These are phyloP conservation scores for Beauveria varroae DNA, from an alignment of 2,329 filamentous ascomycete species.

Conservation along the genomic window DNA sequence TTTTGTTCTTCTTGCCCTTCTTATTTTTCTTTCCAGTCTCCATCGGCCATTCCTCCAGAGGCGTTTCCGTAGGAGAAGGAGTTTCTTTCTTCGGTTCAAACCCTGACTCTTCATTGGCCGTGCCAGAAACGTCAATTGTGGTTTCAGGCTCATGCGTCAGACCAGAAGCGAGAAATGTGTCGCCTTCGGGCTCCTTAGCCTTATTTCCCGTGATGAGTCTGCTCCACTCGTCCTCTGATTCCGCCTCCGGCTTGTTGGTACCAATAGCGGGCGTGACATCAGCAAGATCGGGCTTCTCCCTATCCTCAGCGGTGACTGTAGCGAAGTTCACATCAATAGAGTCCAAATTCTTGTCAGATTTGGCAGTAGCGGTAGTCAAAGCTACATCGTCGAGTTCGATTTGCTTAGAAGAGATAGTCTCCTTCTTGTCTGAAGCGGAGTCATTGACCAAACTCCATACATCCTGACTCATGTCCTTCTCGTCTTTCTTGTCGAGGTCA, in stretches of 20 bases:
- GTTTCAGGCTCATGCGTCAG: background rate
- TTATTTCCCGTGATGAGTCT: slow-evolving; percentile 11
- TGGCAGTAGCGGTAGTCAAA: background rate
- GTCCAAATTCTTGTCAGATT: background rate
- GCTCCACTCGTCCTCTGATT: slow-evolving; percentile 13
- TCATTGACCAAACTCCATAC: slow-evolving; percentile 12
- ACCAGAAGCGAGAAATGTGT: background rate
- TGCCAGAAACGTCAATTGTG: background rate
- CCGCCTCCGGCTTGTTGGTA: background rate
- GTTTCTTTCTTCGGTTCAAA: slow-evolving; percentile 21
- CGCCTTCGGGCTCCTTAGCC: slow-evolving; percentile 11
- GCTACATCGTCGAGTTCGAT: background rate
- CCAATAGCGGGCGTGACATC: background rate
- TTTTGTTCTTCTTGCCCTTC: slow-evolving; percentile 25
- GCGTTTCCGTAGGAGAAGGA: background rate
- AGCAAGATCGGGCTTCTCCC: background rate
- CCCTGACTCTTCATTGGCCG: background rate
- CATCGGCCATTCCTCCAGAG: background rate
- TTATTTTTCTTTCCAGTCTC: slow-evolving; percentile 17
- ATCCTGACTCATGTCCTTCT: slow-evolving; percentile 22
- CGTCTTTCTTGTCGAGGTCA: slow-evolving; percentile 25
- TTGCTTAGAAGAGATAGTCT: background rate
- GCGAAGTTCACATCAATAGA: background rate
- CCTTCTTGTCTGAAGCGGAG: background rate
- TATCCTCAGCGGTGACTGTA: background rate